These are phyloP conservation scores for Sistotremastrum suecicum DNA, from an alignment of 768 basidiomycete species.

Conservation along the genomic window DNA sequence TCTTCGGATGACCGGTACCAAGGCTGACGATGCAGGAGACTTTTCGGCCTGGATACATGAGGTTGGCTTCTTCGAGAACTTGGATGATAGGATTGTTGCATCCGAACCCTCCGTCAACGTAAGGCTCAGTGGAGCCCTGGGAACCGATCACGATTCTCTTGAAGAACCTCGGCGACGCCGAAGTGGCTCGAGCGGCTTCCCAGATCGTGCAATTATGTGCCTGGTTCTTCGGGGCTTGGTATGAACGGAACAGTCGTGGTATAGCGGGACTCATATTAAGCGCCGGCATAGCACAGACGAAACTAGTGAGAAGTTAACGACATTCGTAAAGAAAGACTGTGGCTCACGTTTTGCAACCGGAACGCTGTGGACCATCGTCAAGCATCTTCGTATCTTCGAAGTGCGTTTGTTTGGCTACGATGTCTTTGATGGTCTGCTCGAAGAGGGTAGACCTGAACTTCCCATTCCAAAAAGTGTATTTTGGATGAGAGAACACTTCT, in stretches of 20 bases:
- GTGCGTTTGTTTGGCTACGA: not conserved
- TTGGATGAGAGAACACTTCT: conserved; percentile 3
- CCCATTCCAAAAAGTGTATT: not conserved
- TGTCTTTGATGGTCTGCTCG: conserved; percentile 2
- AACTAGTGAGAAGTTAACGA: conserved; percentile 3
- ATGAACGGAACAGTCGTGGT: conserved; percentile 7
- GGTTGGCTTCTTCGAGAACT: not conserved
- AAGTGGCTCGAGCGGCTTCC: conserved; percentile 10
- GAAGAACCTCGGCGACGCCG: conserved; percentile 9
- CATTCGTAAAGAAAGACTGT: not conserved
- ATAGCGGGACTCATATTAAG: not conserved
- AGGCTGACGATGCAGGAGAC: not conserved
- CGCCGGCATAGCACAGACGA: conserved; percentile 6
- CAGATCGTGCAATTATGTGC: conserved; percentile 8
- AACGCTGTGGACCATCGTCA: not conserved
- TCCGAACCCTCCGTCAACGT: conserved; percentile 7
- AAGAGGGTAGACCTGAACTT: conserved; percentile 4
- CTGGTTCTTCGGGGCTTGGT: conserved; percentile 1
- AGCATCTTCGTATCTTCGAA: not conserved
- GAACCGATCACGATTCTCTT: conserved; percentile 1
- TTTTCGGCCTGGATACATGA: not conserved
- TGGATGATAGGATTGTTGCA: conserved; percentile 5
- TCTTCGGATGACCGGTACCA: not conserved
- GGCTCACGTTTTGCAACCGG: conserved; percentile 1
- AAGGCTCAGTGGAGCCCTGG: not conserved